Evolutionary conservation across 176 grass and related monocot species (phyloP).

Genomic region (Eragrostis curvula): DNA sequence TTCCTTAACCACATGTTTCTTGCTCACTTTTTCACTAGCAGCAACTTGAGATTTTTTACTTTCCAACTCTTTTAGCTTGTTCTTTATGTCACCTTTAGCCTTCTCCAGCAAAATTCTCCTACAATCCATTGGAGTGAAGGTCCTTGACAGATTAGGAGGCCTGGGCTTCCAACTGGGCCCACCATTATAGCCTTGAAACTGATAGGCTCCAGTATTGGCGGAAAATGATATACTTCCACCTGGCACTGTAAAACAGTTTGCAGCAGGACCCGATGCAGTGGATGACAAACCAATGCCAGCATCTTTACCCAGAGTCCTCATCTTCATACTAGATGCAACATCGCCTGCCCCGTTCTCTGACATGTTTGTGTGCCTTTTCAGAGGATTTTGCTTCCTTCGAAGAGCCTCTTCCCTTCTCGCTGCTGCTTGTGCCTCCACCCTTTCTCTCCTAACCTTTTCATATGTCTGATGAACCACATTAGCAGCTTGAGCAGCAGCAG

Average conservation of each 20-base stretch:
- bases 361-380: conserved; percentile 47
- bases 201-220: background rate
- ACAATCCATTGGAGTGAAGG: background rate
- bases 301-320: too few species aligned
- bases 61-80: conserved; percentile 27
- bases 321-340: conserved; percentile 27
- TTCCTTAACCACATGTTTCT: conserved; percentile 37
- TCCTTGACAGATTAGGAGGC: background rate
- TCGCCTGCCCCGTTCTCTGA: conserved; percentile 22
- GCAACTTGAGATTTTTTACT: conserved; percentile 25
- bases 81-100: background rate
- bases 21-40: conserved; percentile 25
- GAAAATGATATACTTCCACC: conserved; percentile 9
- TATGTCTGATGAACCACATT: conserved; percentile 65
- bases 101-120: conserved; percentile 36
- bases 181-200: conserved; percentile 31
- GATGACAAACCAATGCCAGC: too few species aligned
- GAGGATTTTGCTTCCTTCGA: conserved; percentile 52
- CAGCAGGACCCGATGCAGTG: background rate
- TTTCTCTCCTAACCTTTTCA: conserved; percentile 56
- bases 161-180: conserved; percentile 27
- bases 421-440: conserved; percentile 58
- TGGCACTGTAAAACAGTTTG: conserved; percentile 22
- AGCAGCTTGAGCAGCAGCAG: conserved; percentile 62
- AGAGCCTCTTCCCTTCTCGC: conserved; percentile 60